These are phyloP conservation scores for Scenedesmus sp. DNA, from an alignment of 163 green algal genomes.

Conservation along the genomic window DNA sequence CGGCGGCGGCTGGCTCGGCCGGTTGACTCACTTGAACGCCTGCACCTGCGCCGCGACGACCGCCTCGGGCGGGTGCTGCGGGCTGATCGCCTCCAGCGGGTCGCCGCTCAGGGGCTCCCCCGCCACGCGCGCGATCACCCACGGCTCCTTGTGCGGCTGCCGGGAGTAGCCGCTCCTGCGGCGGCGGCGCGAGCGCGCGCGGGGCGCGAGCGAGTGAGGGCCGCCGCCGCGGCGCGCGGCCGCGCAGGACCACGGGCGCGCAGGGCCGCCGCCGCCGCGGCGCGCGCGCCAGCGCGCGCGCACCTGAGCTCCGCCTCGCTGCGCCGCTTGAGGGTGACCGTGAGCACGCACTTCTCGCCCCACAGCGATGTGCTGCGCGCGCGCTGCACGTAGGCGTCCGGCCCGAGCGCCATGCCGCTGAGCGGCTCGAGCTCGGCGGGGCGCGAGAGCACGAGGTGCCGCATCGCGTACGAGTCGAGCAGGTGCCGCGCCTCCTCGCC, in stretches of 20 bases:
- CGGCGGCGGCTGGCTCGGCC: no score
- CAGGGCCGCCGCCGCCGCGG: no score
- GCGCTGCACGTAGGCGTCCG: conserved; percentile 18
- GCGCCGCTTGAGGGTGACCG: conserved; percentile 24
- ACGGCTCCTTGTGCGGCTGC: conserved; percentile 32
- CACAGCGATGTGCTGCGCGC: conserved; percentile 11
- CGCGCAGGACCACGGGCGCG: not conserved
- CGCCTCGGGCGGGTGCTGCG: conserved; percentile 37
- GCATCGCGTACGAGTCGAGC: conserved; percentile 37
- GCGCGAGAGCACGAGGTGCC: conserved; percentile 10
- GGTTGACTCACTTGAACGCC: conserved; percentile 38
- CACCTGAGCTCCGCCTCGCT: conserved; percentile 34
- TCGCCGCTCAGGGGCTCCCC: conserved; percentile 12
- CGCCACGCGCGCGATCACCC: conserved; percentile 13
- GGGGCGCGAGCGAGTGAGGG: not conserved
- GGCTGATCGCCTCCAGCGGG: conserved; percentile 13
- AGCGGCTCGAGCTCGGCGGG: conserved; percentile 23
- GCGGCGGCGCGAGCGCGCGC: not conserved
- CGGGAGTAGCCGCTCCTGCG: conserved; percentile 30
- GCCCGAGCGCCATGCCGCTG: conserved; percentile 17
- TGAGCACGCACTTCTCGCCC: conserved; percentile 39
- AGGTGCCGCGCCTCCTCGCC: not conserved
- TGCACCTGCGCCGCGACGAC: conserved; percentile 31
- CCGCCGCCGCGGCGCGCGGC: not conserved
- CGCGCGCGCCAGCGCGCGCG: no score